A percentile compares a stretch with the other conserved stretches of the same genome.
Conservation (phyloP, 164 flowering plant genomes). For the Macadamia tetraphylla region DNA sequence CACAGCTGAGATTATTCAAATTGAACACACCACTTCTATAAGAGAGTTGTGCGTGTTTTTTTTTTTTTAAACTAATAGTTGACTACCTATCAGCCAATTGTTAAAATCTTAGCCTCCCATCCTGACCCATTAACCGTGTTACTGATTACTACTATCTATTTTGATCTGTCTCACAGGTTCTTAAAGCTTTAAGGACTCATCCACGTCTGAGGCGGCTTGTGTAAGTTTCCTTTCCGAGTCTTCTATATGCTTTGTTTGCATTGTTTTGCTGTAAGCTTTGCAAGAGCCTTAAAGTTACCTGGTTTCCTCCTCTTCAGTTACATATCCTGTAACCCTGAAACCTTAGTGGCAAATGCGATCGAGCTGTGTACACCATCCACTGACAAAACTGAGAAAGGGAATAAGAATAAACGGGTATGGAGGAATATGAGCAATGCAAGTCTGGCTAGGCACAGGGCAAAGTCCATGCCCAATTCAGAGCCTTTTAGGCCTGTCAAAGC, state of each 20-base stretch:
- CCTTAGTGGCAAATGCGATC: conserved; percentile 84
- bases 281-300: conserved; percentile 1
- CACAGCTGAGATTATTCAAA: too few relatives aligned
- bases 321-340: conserved; percentile 95
- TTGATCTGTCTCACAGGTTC: conserved; percentile 42
- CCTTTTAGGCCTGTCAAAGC: conserved; percentile 85
- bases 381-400: conserved; percentile 55
- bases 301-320: conserved; percentile 42
- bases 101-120: too few relatives aligned
- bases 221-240: conserved; percentile 39
- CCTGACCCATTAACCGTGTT: not conserved
- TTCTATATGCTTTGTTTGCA: not conserved
- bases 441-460: conserved; percentile 80
- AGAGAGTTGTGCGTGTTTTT: too few relatives aligned
- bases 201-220: conserved; percentile 59
- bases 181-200: conserved; percentile 79
- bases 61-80: too few relatives aligned
- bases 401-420: conserved; percentile 69
- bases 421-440: conserved; percentile 87
- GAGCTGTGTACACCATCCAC: conserved; percentile 82
- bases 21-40: too few relatives aligned
- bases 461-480: conserved; percentile 90
- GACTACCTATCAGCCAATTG: too few relatives aligned
- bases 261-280: not conserved
- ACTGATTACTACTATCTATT: not conserved